Evolutionary conservation across 2,329 filamentous ascomycete genomes (phyloP).

Genomic region (Ceratocystis harringtonii): DNA sequence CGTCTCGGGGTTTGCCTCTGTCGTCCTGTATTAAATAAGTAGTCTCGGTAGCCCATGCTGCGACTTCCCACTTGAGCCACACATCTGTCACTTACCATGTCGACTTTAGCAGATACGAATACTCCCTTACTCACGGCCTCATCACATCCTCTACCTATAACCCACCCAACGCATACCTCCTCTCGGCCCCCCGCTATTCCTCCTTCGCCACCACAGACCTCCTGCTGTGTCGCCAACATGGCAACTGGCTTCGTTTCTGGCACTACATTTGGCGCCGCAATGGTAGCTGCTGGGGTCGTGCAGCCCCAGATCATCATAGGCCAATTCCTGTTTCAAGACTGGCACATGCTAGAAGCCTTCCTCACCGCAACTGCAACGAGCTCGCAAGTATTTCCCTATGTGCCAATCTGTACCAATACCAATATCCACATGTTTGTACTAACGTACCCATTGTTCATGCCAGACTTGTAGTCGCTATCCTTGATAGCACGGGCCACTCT

Average conservation of each 20-base stretch:
- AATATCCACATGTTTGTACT: background rate
- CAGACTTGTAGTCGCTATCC: constrained; percentile 32
- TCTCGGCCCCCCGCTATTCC: background rate
- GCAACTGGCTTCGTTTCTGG: constrained; percentile 33
- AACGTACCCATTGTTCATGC: background rate
- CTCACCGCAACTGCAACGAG: constrained; percentile 46
- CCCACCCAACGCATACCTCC: background rate
- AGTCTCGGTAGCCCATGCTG: background rate
- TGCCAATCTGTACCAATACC: background rate
- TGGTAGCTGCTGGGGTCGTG: constrained; percentile 45
- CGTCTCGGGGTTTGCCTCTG: background rate
- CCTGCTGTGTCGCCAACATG: constrained; percentile 7
- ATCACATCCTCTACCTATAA: background rate
- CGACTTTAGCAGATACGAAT: background rate
- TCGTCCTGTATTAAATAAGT: background rate
- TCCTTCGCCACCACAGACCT: background rate
- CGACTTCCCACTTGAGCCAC: background rate
- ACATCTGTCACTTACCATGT: background rate
- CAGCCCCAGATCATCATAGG: constrained; percentile 43
- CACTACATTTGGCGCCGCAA: constrained; percentile 45
- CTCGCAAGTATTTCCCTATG: constrained; percentile 34
- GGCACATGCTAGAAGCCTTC: constrained; percentile 52
- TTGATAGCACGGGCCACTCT: constrained; percentile 31
- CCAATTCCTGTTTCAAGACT: constrained; percentile 46
- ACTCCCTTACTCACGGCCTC: background rate